Conservation (phyloP, 306 rosid genomes). For the Pyrus bretschneideri region DNA sequence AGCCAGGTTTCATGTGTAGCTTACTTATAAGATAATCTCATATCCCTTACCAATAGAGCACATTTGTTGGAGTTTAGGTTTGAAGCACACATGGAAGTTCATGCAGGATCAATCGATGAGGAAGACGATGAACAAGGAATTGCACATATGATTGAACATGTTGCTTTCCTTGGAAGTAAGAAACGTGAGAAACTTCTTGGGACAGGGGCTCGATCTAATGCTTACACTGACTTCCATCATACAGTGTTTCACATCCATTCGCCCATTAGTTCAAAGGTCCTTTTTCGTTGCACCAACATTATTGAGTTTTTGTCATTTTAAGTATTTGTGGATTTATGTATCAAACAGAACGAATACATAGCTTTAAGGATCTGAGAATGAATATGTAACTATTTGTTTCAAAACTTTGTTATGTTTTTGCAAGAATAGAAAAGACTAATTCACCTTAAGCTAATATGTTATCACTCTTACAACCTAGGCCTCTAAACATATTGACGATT, state of each 20-base stretch:
- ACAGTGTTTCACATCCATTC: conserved; percentile 98
- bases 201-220: conserved; percentile 98
- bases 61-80: conserved; percentile 50
- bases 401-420: not conserved
- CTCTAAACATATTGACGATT: conserved; percentile 8
- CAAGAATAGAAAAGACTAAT: not conserved
- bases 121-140: conserved; percentile 98
- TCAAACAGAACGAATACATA: not conserved
- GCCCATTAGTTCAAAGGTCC: conserved; percentile 80
- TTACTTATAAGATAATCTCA: not conserved
- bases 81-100: conserved; percentile 99
- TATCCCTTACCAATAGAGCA: not conserved
- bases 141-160: conserved; percentile 99
- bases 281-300: conserved; percentile 3
- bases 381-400: too few species aligned
- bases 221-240: conserved; percentile 98
- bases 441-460: not conserved
- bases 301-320: not conserved
- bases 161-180: conserved; percentile 98
- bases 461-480: not conserved
- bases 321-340: not conserved
- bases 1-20: not conserved
- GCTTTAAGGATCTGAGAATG: too few species aligned
- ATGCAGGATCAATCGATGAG: conserved; percentile 90
- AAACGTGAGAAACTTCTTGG: conserved; percentile 97